phyloP scores from a whole-genome alignment of 2,329 filamentous ascomycete species.

The Colletotrichum cuscutae region DNA sequence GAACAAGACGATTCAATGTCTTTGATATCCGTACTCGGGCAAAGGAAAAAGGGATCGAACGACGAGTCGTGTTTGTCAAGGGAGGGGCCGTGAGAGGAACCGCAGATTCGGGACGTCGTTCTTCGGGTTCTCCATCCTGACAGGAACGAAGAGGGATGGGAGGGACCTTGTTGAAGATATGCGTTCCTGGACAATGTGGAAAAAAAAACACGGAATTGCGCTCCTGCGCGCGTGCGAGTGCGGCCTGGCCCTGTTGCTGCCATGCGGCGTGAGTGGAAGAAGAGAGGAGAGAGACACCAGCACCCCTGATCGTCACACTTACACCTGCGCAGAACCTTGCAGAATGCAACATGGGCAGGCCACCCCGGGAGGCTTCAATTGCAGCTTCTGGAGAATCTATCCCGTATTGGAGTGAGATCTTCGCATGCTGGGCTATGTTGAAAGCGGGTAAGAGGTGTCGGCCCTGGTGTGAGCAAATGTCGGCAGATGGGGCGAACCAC shows the following conservation, averaged over 20 bases:
- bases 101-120: conserved; percentile 21
- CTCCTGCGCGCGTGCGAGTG: not conserved
- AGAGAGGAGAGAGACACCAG: not conserved
- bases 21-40: not conserved
- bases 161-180: conserved; percentile 27
- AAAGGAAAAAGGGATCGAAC: not conserved
- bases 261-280: not conserved
- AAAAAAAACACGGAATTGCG: not conserved
- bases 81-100: conserved; percentile 20
- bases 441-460: not conserved
- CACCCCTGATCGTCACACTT: conserved; percentile 17
- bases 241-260: not conserved
- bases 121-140: conserved; percentile 15
- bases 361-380: conserved; percentile 9
- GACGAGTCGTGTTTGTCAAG: not conserved
- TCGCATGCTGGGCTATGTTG: not conserved
- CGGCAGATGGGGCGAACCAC: conserved; percentile 24
- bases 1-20: not conserved
- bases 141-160: conserved; percentile 8
- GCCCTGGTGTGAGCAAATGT: conserved; percentile 15
- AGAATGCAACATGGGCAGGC: conserved; percentile 6
- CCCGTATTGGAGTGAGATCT: conserved; percentile 18
- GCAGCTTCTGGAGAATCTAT: not conserved
- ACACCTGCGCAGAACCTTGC: conserved; percentile 7
- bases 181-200: not conserved